Percentiles rank a stretch among this genome's conserved stretches.
Conservation (phyloP, 176 grass and related monocot species). For the Phoenix dactylifera region DNA sequence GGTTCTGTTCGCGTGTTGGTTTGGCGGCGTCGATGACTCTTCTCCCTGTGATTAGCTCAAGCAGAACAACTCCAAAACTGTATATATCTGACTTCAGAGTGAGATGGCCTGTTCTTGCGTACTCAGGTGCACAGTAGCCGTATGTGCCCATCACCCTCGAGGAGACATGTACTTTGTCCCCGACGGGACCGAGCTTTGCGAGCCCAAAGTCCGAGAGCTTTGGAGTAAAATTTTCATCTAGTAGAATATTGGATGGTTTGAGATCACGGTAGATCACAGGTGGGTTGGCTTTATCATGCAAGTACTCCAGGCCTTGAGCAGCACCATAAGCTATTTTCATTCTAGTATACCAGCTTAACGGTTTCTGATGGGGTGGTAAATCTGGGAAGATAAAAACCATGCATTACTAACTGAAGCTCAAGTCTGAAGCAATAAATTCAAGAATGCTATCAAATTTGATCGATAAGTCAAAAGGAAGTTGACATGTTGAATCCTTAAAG, state of each 20-base stretch:
- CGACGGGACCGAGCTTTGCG: constrained; percentile 6
- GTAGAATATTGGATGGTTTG: constrained; percentile 52
- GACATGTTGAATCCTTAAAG: too few species aligned
- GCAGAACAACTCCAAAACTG: constrained; percentile 40
- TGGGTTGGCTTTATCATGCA: constrained; percentile 26
- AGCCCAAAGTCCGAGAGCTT: constrained; percentile 44
- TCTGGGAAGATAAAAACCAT: neutral
- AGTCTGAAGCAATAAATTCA: too few species aligned
- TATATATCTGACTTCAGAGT: constrained; percentile 8
- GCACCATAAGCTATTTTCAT: constrained; percentile 44
- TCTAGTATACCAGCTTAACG: constrained; percentile 23
- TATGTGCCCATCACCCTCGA: neutral
- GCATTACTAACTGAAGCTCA: too few species aligned
- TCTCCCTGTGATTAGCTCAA: constrained; percentile 40
- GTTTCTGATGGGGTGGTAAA: neutral
- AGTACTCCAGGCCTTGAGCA: constrained; percentile 27
- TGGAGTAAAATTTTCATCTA: constrained; percentile 21
- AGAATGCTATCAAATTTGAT: too few species aligned
- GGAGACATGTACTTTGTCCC: neutral
- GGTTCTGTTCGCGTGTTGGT: constrained; percentile 41
- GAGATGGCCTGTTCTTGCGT: neutral
- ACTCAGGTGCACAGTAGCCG: constrained; percentile 8
- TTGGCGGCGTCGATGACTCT: constrained; percentile 26
- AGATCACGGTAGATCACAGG: constrained; percentile 52
- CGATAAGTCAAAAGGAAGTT: too few species aligned